A percentile compares a stretch with the other conserved stretches of the same genome.
phyloP scores from a whole-genome alignment of 2,329 filamentous ascomycete species.

The Pseudogymnoascus sp. region DNA sequence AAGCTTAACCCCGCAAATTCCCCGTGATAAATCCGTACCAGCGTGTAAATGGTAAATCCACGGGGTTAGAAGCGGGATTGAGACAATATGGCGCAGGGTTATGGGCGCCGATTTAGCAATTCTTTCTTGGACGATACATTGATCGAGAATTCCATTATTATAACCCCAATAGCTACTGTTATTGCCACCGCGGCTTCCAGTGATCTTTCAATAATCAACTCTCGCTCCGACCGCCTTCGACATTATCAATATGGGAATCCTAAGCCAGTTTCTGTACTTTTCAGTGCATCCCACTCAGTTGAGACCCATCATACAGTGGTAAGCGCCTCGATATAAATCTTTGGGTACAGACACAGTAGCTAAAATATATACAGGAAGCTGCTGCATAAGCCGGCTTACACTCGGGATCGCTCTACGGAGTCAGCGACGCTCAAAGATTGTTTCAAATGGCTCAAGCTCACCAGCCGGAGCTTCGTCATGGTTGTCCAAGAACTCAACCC shows the following conservation, averaged over 20 bases:
- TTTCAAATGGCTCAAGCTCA: constrained; percentile 78
- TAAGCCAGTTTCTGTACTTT: constrained; percentile 58
- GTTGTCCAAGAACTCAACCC: constrained; percentile 96
- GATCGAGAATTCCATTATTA: background rate
- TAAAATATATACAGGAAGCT: constrained; percentile 60
- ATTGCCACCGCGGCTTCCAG: background rate
- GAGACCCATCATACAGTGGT: constrained; percentile 86
- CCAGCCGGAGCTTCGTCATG: constrained; percentile 84
- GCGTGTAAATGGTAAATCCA: background rate
- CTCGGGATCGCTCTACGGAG: constrained; percentile 70
- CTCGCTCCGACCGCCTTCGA: background rate
- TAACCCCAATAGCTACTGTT: background rate
- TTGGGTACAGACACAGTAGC: background rate
- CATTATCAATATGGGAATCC: constrained; percentile 45
- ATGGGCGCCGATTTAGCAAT: background rate
- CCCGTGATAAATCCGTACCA: background rate
- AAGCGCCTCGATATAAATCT: constrained; percentile 21
- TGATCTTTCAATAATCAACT: background rate
- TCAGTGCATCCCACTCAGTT: constrained; percentile 69
- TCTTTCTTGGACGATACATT: background rate
- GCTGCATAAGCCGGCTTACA: constrained; percentile 92
- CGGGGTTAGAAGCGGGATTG: background rate
- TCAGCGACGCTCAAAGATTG: constrained; percentile 67
- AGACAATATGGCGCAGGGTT: background rate
- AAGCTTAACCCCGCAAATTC: background rate